phyloP scores from a whole-genome alignment of 1,139 yeast species.

The Casaregolazyma suthepensis region DNA sequence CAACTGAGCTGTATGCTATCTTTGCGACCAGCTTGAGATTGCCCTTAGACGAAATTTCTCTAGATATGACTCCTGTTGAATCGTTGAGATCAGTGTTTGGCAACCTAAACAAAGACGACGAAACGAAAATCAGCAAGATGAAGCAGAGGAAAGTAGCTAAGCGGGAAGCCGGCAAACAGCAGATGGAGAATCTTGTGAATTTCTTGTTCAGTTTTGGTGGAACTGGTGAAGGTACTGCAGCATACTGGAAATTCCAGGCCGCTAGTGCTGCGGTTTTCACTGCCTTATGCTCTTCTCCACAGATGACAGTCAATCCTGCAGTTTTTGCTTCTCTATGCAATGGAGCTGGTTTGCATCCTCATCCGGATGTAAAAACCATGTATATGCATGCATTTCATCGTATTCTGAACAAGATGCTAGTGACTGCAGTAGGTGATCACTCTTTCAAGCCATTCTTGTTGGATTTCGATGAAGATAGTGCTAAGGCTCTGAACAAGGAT shows the following conservation, averaged over 20 bases:
- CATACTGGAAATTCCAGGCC: slow-evolving; percentile 66
- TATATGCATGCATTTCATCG: slow-evolving; percentile 60
- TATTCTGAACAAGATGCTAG: slow-evolving; percentile 47
- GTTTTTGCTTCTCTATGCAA: slow-evolving; percentile 45
- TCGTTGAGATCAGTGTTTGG: slow-evolving; percentile 50
- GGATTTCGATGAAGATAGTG: slow-evolving; percentile 31
- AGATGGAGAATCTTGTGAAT: slow-evolving; percentile 16
- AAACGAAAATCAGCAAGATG: slow-evolving; percentile 45
- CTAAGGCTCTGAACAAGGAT: not conserved
- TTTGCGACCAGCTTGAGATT: slow-evolving; percentile 37
- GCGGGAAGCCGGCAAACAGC: slow-evolving; percentile 19
- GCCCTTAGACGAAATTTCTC: slow-evolving; percentile 19
- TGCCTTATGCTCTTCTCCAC: slow-evolving; percentile 24
- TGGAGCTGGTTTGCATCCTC: slow-evolving; percentile 52
- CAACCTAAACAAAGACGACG: slow-evolving; percentile 23
- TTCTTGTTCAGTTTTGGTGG: slow-evolving; percentile 11
- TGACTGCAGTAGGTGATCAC: slow-evolving; percentile 51
- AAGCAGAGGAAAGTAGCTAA: slow-evolving; percentile 47
- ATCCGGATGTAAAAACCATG: slow-evolving; percentile 63
- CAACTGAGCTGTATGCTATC: slow-evolving; percentile 37
- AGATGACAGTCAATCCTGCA: slow-evolving; percentile 39
- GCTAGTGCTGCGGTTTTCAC: slow-evolving; percentile 38
- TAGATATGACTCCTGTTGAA: slow-evolving; percentile 29
- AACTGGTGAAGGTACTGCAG: slow-evolving; percentile 15
- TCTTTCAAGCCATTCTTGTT: slow-evolving; percentile 28